phyloP scores from a whole-genome alignment of 1,284 basidiomycete genomes.

The Cronartium ribicola region DNA sequence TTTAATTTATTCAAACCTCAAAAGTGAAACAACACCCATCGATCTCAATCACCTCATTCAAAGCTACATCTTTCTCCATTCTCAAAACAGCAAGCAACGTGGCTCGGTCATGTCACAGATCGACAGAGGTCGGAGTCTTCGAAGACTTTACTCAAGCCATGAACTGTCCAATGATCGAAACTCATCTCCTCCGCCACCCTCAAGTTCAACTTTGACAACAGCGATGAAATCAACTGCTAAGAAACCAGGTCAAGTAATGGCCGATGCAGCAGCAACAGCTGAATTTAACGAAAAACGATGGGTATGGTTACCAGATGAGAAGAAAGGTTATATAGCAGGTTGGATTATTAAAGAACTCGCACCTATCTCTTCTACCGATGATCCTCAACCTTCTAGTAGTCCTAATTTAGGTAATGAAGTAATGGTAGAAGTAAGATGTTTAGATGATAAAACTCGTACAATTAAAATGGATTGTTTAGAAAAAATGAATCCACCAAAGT shows the following conservation, averaged over 20 bases:
- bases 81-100: background rate
- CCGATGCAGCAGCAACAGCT: constrained; percentile 73
- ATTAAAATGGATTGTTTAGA: constrained; percentile 44
- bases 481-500: constrained; percentile 83
- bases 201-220: background rate
- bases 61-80: background rate
- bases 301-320: constrained; percentile 89
- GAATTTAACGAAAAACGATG: constrained; percentile 97
- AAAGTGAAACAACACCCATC: background rate
- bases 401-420: constrained; percentile 58
- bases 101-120: constrained; percentile 29
- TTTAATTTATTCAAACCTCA: background rate
- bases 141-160: constrained; percentile 26
- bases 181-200: constrained; percentile 27
- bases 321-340: constrained; percentile 81
- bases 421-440: constrained; percentile 68
- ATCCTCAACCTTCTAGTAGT: constrained; percentile 7
- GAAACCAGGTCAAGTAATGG: constrained; percentile 44
- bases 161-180: constrained; percentile 4
- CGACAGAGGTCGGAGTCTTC: constrained; percentile 29
- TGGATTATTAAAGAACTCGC: constrained; percentile 71
- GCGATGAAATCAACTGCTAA: constrained; percentile 41
- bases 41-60: background rate
- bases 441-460: constrained; percentile 38
- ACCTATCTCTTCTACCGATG: constrained; percentile 15